Evolutionary conservation across 2,329 filamentous ascomycete genomes (phyloP).

Genomic region (Nemania sp.): DNA sequence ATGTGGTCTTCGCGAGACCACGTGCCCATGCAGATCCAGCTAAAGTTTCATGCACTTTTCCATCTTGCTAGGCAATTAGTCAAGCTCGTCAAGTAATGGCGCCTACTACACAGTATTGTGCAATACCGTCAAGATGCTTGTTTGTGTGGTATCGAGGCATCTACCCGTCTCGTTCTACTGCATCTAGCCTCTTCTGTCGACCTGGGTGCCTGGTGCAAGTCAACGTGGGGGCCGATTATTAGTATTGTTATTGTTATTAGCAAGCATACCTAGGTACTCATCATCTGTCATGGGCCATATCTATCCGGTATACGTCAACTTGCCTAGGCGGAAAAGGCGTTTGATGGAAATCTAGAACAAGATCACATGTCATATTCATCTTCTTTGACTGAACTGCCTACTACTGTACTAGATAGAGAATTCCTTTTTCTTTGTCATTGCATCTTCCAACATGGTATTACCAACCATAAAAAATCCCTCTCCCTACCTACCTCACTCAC

Average conservation of each 20-base stretch:
- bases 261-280: too few relatives aligned
- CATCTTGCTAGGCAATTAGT: not conserved
- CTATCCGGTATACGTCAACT: constrained; percentile 1
- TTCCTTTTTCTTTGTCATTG: not conserved
- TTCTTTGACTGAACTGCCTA: constrained; percentile 5
- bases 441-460: not conserved
- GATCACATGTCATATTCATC: constrained; percentile 23
- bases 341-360: not conserved
- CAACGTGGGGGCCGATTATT: constrained; percentile 13
- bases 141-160: not conserved
- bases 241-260: not conserved
- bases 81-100: constrained; percentile 8
- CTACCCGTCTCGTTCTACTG: too few relatives aligned
- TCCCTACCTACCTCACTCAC: not conserved
- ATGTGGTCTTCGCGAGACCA: constrained; percentile 32
- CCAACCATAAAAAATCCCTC: not conserved
- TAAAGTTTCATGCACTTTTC: constrained; percentile 10
- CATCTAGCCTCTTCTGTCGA: not conserved
- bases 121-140: not conserved
- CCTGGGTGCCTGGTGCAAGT: not conserved
- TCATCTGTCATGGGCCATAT: constrained; percentile 14
- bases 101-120: constrained; percentile 9
- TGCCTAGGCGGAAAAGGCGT: constrained; percentile 7
- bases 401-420: not conserved
- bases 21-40: constrained; percentile 37